A percentile compares a stretch with the other conserved stretches of the same genome.
Conservation (phyloP, 192 early-diverging fungal genomes). For the Backusella sp. region DNA sequence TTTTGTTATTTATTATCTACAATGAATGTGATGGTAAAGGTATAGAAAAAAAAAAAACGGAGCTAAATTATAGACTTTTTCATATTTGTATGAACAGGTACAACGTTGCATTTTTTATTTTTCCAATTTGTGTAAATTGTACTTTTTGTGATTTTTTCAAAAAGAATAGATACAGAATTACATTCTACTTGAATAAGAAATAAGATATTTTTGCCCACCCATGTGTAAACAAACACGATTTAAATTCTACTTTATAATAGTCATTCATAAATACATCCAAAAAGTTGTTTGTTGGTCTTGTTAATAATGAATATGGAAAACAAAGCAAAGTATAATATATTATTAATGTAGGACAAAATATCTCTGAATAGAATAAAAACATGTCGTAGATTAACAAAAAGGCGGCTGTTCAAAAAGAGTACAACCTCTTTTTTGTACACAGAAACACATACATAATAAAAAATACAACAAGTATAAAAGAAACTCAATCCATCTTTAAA, state of each 20-base stretch:
- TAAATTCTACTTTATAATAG: not conserved
- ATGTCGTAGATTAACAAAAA: not conserved
- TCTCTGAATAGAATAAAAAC: constrained; percentile 1
- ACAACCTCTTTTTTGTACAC: not conserved
- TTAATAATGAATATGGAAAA: not conserved
- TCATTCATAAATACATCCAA: not conserved
- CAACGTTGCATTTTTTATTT: constrained; percentile 6
- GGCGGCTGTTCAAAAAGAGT: not conserved
- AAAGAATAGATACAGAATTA: not conserved
- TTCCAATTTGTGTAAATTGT: not conserved
- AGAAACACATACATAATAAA: not conserved
- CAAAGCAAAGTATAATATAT: constrained; percentile 3
- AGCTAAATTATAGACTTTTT: not conserved
- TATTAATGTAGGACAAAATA: constrained; percentile 9
- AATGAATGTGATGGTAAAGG: not conserved
- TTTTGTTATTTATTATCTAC: not conserved
- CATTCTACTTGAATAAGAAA: no score
- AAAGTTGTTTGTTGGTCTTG: not conserved
- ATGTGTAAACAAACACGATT: not conserved
- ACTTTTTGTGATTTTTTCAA: not conserved
- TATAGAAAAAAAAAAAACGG: not conserved
- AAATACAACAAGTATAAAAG: not conserved
- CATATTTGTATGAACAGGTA: not conserved
- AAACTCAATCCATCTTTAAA: not conserved
- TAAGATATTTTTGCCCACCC: not conserved